phyloP scores from a whole-genome alignment of 768 basidiomycete genomes.

The Amanita jacksonii region DNA sequence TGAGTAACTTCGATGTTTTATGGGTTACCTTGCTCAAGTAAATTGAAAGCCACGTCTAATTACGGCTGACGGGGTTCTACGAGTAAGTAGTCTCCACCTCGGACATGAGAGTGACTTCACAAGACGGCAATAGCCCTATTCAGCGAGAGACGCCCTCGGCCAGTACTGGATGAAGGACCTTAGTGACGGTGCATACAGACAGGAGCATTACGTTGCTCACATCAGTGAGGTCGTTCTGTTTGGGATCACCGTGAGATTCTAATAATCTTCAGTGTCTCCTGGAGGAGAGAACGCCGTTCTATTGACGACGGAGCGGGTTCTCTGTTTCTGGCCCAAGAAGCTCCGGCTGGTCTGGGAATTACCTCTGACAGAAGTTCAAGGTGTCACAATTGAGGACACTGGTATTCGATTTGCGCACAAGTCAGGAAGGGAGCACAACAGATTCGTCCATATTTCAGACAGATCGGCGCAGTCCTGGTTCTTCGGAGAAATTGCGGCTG shows the following conservation, averaged over 20 bases:
- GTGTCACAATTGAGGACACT: constrained; percentile 82
- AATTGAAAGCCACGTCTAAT: constrained; percentile 66
- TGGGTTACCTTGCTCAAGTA: not conserved
- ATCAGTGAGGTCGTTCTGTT: constrained; percentile 44
- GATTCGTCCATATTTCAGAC: constrained; percentile 69
- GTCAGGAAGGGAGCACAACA: constrained; percentile 62
- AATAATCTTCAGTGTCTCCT: constrained; percentile 44
- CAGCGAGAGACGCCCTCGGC: constrained; percentile 81
- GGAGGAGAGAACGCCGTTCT: constrained; percentile 75
- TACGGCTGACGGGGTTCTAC: constrained; percentile 78
- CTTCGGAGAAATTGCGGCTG: constrained; percentile 63
- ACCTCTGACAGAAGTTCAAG: constrained; percentile 77
- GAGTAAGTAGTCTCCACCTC: constrained; percentile 40
- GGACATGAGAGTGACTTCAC: constrained; percentile 1
- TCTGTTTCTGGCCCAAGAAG: constrained; percentile 80
- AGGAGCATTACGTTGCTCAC: constrained; percentile 86
- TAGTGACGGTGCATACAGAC: constrained; percentile 78
- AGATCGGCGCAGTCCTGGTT: constrained; percentile 73
- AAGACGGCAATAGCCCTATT: constrained; percentile 57
- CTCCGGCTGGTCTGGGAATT: constrained; percentile 89
- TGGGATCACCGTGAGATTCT: constrained; percentile 2
- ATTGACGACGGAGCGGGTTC: constrained; percentile 67
- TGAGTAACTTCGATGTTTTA: constrained; percentile 24
- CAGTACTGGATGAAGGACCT: constrained; percentile 97
- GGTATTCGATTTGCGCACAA: constrained; percentile 87